Evolutionary conservation across 352 stramenopile genomes (phyloP), one percentile per base, ranked within the genome.

Genomic region (Plasmopara viticola): DNA sequence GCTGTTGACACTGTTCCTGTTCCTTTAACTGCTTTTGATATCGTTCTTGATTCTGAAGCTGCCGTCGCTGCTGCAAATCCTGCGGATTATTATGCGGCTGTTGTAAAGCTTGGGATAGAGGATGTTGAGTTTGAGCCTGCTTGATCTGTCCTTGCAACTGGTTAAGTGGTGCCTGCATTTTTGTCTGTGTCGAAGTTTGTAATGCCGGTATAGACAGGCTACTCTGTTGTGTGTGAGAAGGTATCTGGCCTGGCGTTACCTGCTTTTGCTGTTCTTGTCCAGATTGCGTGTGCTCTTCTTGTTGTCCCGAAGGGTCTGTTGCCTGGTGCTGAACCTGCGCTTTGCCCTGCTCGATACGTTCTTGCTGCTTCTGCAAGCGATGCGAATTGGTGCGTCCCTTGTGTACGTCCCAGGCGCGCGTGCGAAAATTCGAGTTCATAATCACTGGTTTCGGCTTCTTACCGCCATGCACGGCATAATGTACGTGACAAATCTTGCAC

Each of bases 381-480:
- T 90, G 79, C 41, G 74, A 87, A 53, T 86, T 90, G 25, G 79
- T 90, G 41, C 79, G 79, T 44, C 86, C 74, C 61, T 90, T 90
- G 63, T 90, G 79, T 35, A 90, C 79, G 44, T 90, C 79, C 79
- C 79, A 90, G 29, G 79, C 79, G 20, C 79, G 68, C 44, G 74
- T 86, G 44, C 79, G 79, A 55, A 90, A 90, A 44, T 82, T 79
- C 18, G 79, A 86, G 65, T 90, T 90, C 77, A 90, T 87, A 51
- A 90, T 80, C 31, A 90, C 77, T 6, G 79, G 79, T 44, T 87
- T 87, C 43, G 79, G 79, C 47, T 85, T 86, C 70, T 90, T 90
- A 48, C 79, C 79, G 48, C 79, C 79, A 48, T 90, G 77, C 37
- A 90, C 74, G 9, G 79, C 77, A 60, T 87, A 90, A 58, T 90